Evolutionary conservation across 768 basidiomycete genomes (phyloP), one percentile per base, ranked within the genome.

Genomic region (Suillus alpinus): DNA sequence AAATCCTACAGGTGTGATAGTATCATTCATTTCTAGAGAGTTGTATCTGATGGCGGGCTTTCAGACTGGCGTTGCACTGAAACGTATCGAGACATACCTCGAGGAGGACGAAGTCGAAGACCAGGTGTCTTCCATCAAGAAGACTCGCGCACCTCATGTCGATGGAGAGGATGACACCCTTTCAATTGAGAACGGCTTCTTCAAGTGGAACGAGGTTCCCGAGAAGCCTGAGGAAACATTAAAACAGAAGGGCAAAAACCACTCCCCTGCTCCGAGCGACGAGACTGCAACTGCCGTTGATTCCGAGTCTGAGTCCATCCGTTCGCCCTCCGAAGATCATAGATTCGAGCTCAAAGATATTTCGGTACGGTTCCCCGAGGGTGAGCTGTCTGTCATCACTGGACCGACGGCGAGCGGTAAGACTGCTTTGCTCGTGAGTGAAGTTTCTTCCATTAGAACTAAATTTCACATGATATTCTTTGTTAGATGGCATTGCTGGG

Each of bases 91-190:
- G 51, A 81, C 76, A 2, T 88, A 83, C 74, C 76, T 88, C 0
- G 75, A 75, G 13, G 87, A 88, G 63, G 85, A 86, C 34, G 87
- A 88, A 66, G 84, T 88, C 7, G 76, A 79, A 9, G 83, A 80
- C 44, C 83, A 83, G 63, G 85, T 88, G 1, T 87, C 83, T 0
- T 77, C 80, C 0, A 70, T 88, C 56, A 88, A 87, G 70, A 71
- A 72, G 34, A 41, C 66, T 14, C 56, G 57, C 13, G 67, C 70
- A 0, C 70, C 71, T 10, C 18, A 18, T n/a, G 31, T 69, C 1
- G 64, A 65, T 47, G 63, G 62, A 8, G 49, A 55, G 2, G 69
- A 70, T 13, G 71, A 73, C 0, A 77, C 75, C 18, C 77, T 87
- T 56, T 83, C 80, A 0, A 81, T 86, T 57, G 74, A 78, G 40